These are phyloP conservation scores for Dactylellina leptospora DNA, from an alignment of 2,329 filamentous ascomycete genomes.

Conservation along the genomic window DNA sequence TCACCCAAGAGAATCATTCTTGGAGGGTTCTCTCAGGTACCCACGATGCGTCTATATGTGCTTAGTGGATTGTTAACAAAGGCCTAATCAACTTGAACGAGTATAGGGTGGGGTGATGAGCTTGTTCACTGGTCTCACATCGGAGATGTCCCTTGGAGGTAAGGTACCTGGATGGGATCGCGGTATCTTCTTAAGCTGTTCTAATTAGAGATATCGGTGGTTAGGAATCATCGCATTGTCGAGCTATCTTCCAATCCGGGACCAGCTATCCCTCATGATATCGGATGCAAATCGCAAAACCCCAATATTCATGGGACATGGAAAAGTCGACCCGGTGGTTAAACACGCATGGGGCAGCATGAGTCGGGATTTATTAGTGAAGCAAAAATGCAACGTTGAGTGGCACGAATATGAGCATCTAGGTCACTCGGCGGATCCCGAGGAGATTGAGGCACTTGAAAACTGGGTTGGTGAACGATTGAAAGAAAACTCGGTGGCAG, in stretches of 20 bases:
- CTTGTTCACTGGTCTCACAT: slow-evolving; percentile 80
- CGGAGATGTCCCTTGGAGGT: slow-evolving; percentile 62
- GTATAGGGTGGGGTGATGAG: slow-evolving; percentile 85
- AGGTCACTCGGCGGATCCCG: slow-evolving; percentile 76
- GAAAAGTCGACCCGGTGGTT: slow-evolving; percentile 78
- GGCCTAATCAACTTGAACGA: slow-evolving; percentile 57
- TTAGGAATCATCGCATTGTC: slow-evolving; percentile 84
- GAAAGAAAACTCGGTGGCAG: slow-evolving; percentile 61
- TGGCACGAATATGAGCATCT: slow-evolving; percentile 81
- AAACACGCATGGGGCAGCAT: slow-evolving; percentile 72
- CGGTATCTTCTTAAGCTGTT: not conserved
- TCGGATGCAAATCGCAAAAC: slow-evolving; percentile 75
- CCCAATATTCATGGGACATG: slow-evolving; percentile 88
- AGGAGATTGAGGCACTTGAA: slow-evolving; percentile 86
- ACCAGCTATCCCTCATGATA: slow-evolving; percentile 69
- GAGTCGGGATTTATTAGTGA: slow-evolving; percentile 73
- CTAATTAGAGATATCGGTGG: not conserved
- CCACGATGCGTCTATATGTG: not conserved
- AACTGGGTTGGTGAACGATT: slow-evolving; percentile 67
- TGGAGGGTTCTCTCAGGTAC: slow-evolving; percentile 74
- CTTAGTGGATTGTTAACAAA: not conserved
- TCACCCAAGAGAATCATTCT: slow-evolving; percentile 83
- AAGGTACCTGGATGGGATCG: slow-evolving; percentile 4
- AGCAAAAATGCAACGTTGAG: slow-evolving; percentile 74
- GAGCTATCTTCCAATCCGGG: slow-evolving; percentile 77